Evolutionary conservation across 2,329 filamentous ascomycete species (phyloP), one percentile per base, ranked within the genome.

Genomic region (Microascus cirrosus): DNA sequence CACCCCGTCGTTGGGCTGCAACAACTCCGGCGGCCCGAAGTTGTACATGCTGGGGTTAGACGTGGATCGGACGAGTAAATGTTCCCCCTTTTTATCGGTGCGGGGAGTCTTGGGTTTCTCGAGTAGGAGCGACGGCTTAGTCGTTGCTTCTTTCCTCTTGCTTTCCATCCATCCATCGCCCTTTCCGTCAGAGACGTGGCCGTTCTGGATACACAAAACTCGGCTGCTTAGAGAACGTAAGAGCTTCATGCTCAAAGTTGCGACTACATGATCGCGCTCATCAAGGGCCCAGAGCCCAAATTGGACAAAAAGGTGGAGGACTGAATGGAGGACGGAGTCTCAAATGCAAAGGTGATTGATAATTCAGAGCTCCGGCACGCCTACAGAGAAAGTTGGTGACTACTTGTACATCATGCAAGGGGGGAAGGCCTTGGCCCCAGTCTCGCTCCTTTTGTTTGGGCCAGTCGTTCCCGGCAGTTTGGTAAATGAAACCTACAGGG

Each of bases 401-500:
- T 32, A 32, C 28, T 32, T 32, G 36, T 42, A 42, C 36, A 42
- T n/a, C 45, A 24, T 20, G 13, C 15, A 3, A 18, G n/a, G 36
- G 10, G 36, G 12, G 36, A 18, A 12, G 36, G 36, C 36, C 36
- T 42, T 48, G 42, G 42, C n/a, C n/a, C 42, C n/a, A n/a, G 3
- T 20, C n/a, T 48, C 12, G 22, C 42, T 48, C 42, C 18, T 22
- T 8, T 48, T 20, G 42, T 48, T 48, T 48, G 42, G 42, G 42
- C 42, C 24, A 48, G 36, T n/a, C 18, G 42, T n/a, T 51, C 55
- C 55, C 55, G 42, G 50, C 55, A 56, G 55, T 48, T 34, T 56
- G 55, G 55, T 56, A 56, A 51, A 56, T 56, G 55, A 56, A 48
- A 28, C 36, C 45, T 20, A 11, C 45, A 50, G 45, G n/a, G 20